These are phyloP conservation scores for Capsaspora owczarzaki DNA, from an alignment of 78 protist species.

Conservation along the genomic window DNA sequence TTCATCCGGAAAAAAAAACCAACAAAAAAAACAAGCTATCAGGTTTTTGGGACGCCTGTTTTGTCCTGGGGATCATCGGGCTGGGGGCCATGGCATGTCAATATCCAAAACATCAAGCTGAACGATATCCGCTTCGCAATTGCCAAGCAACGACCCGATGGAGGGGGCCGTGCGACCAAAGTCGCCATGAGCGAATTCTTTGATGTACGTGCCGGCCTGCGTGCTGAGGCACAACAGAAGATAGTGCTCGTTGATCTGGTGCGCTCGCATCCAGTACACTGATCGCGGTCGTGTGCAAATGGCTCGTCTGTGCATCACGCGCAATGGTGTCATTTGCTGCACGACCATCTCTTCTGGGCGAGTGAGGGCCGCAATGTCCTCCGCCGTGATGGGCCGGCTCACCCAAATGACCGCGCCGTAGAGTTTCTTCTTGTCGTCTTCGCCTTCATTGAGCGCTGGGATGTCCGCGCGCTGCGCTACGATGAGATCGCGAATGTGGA, in stretches of 20 bases:
- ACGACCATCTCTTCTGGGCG: background rate
- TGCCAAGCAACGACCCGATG: conserved; percentile 42
- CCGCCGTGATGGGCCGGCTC: conserved; percentile 4
- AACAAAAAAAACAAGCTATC: too few relatives aligned
- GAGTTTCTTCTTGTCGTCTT: conserved; percentile 40
- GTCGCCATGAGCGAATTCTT: conserved; percentile 87
- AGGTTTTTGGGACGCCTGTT: too few relatives aligned
- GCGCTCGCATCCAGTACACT: background rate
- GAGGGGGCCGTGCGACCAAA: conserved; percentile 77
- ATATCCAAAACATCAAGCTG: conserved; percentile 8
- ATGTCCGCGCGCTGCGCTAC: background rate
- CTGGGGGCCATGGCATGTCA: conserved; percentile 2
- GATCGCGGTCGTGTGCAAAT: conserved; percentile 15
- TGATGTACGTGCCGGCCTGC: conserved; percentile 45
- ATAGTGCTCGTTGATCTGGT: conserved; percentile 50
- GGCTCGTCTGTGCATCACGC: conserved; percentile 71
- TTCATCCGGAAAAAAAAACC: too few relatives aligned
- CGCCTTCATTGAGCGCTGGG: conserved; percentile 48
- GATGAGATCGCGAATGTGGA: background rate
- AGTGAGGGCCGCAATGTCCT: conserved; percentile 5
- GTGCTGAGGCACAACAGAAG: conserved; percentile 54
- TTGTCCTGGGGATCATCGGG: too few relatives aligned
- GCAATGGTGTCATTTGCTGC: conserved; percentile 68
- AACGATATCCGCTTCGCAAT: conserved; percentile 7
- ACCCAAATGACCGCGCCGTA: conserved; percentile 61